Evolutionary conservation across 371 early-diverging fungal genomes (phyloP), one percentile per base, ranked within the genome.

Genomic region (Scutellospora calospora): DNA sequence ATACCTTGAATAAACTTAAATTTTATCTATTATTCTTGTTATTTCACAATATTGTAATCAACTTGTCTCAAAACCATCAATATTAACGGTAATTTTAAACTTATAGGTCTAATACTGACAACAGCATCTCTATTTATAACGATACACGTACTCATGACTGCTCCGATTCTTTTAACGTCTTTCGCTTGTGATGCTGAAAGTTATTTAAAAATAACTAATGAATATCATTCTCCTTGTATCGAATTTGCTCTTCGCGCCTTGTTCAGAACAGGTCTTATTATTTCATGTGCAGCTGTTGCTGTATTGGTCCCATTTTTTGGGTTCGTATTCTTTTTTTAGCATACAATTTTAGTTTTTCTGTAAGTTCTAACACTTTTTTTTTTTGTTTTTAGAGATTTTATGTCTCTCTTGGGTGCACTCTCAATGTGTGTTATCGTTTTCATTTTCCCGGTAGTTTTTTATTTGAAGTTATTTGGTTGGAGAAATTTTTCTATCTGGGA

Each of bases 391-490:
- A 38, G 29, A 5, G 90, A 92, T 81, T 87, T 95, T 74, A 94
- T 96, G 93, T 90, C 94, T 18, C 85, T 97, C n/a, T 83, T 97
- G 51, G 97, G 97, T 33, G 93, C 96, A 2, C 83, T 96, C 59
- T 89, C 93, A 45, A 94, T 92, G 69, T 94, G 93, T 75, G 86
- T 90, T 83, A 87, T 95, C 55, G 94, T 95, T 35, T 96, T 96
- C 83, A 91, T 96, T 27, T 90, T 96, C 82, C 97, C 97, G 2
- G 89, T 95, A n/a, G 80, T 93, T n/a, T 95, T 92, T 83, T 94
- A 96, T 84, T 83, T 93, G 38, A 90, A 91, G 76, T 84, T 97
- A 18, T 95, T 90, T 85, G 93, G 93, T 20, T 83, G 90, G 83
- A 81, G 87, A 27, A 87, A 83, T 59, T 90, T 94, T 22, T 83